Evolutionary conservation across 129 eudicot species (phyloP), one percentile per base, ranked within the genome.

Genomic region (Escallonia herrerae): DNA sequence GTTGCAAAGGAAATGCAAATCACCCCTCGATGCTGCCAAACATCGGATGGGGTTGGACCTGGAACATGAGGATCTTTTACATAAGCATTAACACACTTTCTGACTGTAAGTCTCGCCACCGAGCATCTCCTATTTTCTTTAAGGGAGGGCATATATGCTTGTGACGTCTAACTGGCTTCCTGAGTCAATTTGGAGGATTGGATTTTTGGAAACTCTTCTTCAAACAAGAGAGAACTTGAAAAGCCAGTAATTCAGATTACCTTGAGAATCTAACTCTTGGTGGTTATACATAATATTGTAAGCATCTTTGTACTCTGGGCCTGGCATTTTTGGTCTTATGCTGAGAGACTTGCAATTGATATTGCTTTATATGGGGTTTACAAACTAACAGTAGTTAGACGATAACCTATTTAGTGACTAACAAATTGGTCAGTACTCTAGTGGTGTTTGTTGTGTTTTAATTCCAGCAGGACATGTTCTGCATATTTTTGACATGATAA

Each of bases 1-100:
- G 69, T 75, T 91, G 58, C 90, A 84, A 72, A 76, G 62, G 61
- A 89, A 75, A 62, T 76, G 89, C 77, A 83, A 75, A 63, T 81
- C 74, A 11, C 83, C 85, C 39, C 58, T 74, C 33, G 84, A 84
- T 72, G 74, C 87, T 9, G 78, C 63, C 62, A 82, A 74, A 54
- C 85, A 74, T 77, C 58, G 62, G 65, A 63, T 71, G 49, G 83
- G 90, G 65, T 74, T 82, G 40, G 85, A 75, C 75, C 14, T 82
- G 70, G 83, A 85, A 64, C 65, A 87, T 0, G 75, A 56, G 55
- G 90, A 85, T 60, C 72, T 89, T 37, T 56, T 89, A 46, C 80
- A 82, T 43, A 71, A 69, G 64, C 82, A 75, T 65, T 84, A 77
- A 77, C 71, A 5, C 48, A 60, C 14, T 45, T 71, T 70, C 75